Evolutionary conservation across 345 rosid genomes (phyloP).

Genomic region (Streptanthus diversifolius): DNA sequence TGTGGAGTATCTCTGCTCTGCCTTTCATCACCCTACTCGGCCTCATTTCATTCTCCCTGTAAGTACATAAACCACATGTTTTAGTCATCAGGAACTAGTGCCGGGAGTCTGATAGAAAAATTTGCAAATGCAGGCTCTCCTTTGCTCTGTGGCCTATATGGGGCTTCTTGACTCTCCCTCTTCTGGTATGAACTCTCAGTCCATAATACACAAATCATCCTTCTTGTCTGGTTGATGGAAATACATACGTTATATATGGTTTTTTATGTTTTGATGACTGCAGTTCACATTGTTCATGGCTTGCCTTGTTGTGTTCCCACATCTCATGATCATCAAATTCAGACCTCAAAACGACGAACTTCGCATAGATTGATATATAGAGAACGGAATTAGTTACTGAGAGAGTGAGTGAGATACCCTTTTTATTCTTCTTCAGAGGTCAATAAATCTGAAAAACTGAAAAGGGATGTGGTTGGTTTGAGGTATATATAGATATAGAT

Average conservation of each 20-base stretch:
- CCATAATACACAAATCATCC: neutral
- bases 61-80: slow-evolving; percentile 36
- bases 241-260: neutral
- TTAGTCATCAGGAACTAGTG: neutral
- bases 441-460: slow-evolving; percentile 5
- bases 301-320: slow-evolving; percentile 75
- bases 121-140: slow-evolving; percentile 50
- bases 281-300: slow-evolving; percentile 98
- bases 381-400: slow-evolving; percentile 23
- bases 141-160: slow-evolving; percentile 93
- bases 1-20: slow-evolving; percentile 64
- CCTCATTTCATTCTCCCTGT: slow-evolving; percentile 80
- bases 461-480: neutral
- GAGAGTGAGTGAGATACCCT: neutral
- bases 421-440: neutral
- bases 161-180: slow-evolving; percentile 93
- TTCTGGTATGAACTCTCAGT: slow-evolving; percentile 54
- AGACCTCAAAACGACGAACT: slow-evolving; percentile 61
- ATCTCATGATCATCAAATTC: slow-evolving; percentile 61
- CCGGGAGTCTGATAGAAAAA: neutral
- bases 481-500: slow-evolving; percentile 32
- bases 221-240: slow-evolving; percentile 10
- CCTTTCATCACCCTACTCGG: slow-evolving; percentile 86
- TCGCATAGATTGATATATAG: slow-evolving; percentile 60
- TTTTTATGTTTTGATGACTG: slow-evolving; percentile 24